Evolutionary conservation across 306 rosid genomes (phyloP).

Genomic region (Crataegus laevigata): DNA sequence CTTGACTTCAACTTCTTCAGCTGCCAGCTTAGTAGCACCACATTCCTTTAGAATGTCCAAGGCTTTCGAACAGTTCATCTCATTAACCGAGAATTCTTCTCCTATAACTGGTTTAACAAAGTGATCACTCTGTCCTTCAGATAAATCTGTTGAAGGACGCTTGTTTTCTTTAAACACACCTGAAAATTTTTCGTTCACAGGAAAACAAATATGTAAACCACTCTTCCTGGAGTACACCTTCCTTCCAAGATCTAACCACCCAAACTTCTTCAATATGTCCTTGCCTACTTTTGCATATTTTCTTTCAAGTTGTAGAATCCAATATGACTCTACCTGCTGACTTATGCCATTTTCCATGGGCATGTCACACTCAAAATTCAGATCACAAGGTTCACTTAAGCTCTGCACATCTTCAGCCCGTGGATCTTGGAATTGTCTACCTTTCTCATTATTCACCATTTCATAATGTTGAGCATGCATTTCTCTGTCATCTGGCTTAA

Average conservation of each 20-base stretch:
- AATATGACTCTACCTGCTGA: slow-evolving; percentile 28
- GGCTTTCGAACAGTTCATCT: slow-evolving; percentile 40
- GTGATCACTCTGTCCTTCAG: slow-evolving; percentile 31
- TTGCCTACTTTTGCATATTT: slow-evolving; percentile 74
- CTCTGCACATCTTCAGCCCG: slow-evolving; percentile 20
- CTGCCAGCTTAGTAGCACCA: slow-evolving; percentile 44
- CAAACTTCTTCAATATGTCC: slow-evolving; percentile 79
- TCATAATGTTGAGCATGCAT: slow-evolving; percentile 21
- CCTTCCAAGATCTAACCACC: slow-evolving; percentile 80
- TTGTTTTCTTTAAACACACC: slow-evolving; percentile 32
- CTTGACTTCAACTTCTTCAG: slow-evolving; percentile 52
- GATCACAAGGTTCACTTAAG: slow-evolving; percentile 28
- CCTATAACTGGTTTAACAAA: slow-evolving; percentile 20
- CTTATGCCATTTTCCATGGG: slow-evolving; percentile 19
- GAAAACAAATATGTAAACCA: slow-evolving; percentile 64
- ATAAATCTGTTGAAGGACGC: slow-evolving; percentile 24
- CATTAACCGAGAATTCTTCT: slow-evolving; percentile 25
- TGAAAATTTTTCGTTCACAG: slow-evolving; percentile 46
- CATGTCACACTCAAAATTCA: slow-evolving; percentile 19
- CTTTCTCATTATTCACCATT: slow-evolving; percentile 16
- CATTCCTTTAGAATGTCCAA: slow-evolving; percentile 50
- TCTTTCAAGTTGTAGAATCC: slow-evolving; percentile 61
- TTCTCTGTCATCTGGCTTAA: slow-evolving; percentile 16
- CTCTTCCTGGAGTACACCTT: slow-evolving; percentile 58
- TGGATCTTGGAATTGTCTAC: slow-evolving; percentile 17